These are phyloP conservation scores for Phytophthora fragariae DNA, from an alignment of 352 stramenopile species.

Conservation along the genomic window DNA sequence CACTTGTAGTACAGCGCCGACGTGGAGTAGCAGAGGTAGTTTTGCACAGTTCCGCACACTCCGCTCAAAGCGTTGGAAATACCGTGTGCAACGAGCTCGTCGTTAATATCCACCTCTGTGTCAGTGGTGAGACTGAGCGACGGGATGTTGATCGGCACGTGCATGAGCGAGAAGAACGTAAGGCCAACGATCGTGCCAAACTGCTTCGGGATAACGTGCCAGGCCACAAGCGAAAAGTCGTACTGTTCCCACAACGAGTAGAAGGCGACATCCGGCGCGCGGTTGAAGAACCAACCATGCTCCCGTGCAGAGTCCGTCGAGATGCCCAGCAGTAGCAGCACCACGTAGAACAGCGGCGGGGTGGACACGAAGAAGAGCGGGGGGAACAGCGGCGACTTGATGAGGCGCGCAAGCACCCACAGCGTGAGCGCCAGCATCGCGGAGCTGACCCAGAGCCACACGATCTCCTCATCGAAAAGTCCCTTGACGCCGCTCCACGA, in stretches of 20 bases:
- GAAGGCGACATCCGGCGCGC: slow-evolving; percentile 70
- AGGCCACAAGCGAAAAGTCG: slow-evolving; percentile 68
- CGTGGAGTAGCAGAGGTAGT: slow-evolving; percentile 92
- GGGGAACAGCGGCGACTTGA: slow-evolving; percentile 73
- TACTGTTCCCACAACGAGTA: slow-evolving; percentile 84
- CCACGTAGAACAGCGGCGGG: slow-evolving; percentile 78
- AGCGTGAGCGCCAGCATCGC: slow-evolving; percentile 61
- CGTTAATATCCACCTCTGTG: slow-evolving; percentile 93
- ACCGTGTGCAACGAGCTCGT: slow-evolving; percentile 93
- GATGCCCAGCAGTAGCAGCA: slow-evolving; percentile 59
- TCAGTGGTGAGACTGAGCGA: slow-evolving; percentile 85
- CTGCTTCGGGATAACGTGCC: slow-evolving; percentile 79
- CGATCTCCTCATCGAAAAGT: slow-evolving; percentile 56
- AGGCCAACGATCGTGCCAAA: slow-evolving; percentile 86
- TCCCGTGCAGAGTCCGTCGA: slow-evolving; percentile 62
- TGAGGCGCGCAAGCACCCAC: slow-evolving; percentile 60
- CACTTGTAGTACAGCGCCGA: slow-evolving; percentile 91
- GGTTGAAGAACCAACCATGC: slow-evolving; percentile 82
- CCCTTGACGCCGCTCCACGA: slow-evolving; percentile 54
- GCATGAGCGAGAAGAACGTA: slow-evolving; percentile 94
- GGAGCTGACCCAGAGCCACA: slow-evolving; percentile 79
- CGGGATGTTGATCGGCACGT: slow-evolving; percentile 97
- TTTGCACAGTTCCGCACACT: slow-evolving; percentile 89
- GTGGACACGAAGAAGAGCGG: slow-evolving; percentile 87
- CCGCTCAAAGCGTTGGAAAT: slow-evolving; percentile 92